Base-by-base conservation (phyloP, 2,329 filamentous ascomycete species). In the Aspergillus ibericus region DNA sequence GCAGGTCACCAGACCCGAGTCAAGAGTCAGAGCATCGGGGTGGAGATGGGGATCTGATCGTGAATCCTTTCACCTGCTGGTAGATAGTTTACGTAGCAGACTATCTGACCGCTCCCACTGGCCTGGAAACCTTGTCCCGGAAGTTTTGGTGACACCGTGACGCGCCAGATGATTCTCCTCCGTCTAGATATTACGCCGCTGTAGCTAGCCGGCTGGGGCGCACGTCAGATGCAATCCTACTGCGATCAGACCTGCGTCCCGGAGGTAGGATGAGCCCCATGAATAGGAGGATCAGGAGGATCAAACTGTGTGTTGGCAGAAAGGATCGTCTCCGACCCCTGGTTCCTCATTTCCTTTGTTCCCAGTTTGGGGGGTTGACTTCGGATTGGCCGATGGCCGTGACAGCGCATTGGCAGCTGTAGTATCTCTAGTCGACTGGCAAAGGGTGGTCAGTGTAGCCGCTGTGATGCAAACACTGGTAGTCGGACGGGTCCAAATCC, bases 171-270 rank as follows among this genome's bases (percentile, higher is more conserved):
- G 49, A 52, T 29, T 52, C 15, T 15, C 12, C 49, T n/a, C n/a
- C n/a, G n/a, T n/a, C n/a, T n/a, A n/a, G n/a, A n/a, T n/a, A n/a
- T n/a, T n/a, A n/a, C n/a, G n/a, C n/a, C 18, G 36, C 50, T 53
- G 50, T 53, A 53, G 51, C 36, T 53, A 32, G 36, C 51, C 36
- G 51, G 35, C 51, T 38, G 51, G 51, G 36, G 51, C 22, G 38
- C 34, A 40, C 38, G 36, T 53, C 36, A 53, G 36, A 53, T 42
- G 51, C 51, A 42, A 44, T 53, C 51, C 51, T 53, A n/a, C 51
- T 22, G 51, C 51, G 51, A 53, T 53, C 51, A 53, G 51, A 53
- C 51, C 51, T 53, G 22, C 36, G 27, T 18, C 22, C 29, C 13
- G 36, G 38, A 16, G 29, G 36, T 13, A 27, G 29, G 32, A 42